Evolutionary conservation across 1,284 basidiomycete species (phyloP).

Genomic region (Ustilago curta): DNA sequence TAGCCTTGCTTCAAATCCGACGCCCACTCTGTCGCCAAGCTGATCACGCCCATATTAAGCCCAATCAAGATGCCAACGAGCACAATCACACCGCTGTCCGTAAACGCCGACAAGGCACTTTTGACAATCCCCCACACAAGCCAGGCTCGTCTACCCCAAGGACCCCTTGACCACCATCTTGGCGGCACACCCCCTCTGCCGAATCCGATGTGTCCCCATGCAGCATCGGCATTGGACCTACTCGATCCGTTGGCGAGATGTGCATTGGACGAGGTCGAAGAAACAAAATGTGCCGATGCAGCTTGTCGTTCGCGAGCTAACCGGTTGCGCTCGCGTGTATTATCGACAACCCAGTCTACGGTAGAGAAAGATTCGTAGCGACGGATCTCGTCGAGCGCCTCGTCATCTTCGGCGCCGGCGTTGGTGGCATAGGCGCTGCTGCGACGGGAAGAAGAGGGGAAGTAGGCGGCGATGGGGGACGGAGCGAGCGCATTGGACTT

Average conservation of each 20-base stretch:
- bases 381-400: conserved; percentile 61
- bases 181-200: conserved; percentile 44
- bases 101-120: conserved; percentile 51
- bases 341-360: conserved; percentile 68
- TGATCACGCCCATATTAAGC: conserved; percentile 90
- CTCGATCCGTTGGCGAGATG: conserved; percentile 50
- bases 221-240: conserved; percentile 34
- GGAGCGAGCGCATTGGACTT: conserved; percentile 28
- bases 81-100: conserved; percentile 65
- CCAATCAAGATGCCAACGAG: conserved; percentile 84
- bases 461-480: conserved; percentile 30
- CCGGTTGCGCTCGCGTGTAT: conserved; percentile 64
- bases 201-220: conserved; percentile 42
- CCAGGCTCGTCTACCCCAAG: conserved; percentile 51
- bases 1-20: conserved; percentile 98
- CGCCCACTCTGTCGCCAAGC: conserved; percentile 96
- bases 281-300: conserved; percentile 45
- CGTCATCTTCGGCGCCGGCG: conserved; percentile 50
- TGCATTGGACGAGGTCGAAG: conserved; percentile 36
- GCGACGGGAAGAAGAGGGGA: conserved; percentile 24
- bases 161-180: conserved; percentile 50
- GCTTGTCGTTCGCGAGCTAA: conserved; percentile 53
- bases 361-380: conserved; percentile 63
- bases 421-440: conserved; percentile 18
- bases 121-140: conserved; percentile 50